Base-by-base conservation (phyloP, 768 basidiomycete species). In the Termitomyces bulborhizus region DNA sequence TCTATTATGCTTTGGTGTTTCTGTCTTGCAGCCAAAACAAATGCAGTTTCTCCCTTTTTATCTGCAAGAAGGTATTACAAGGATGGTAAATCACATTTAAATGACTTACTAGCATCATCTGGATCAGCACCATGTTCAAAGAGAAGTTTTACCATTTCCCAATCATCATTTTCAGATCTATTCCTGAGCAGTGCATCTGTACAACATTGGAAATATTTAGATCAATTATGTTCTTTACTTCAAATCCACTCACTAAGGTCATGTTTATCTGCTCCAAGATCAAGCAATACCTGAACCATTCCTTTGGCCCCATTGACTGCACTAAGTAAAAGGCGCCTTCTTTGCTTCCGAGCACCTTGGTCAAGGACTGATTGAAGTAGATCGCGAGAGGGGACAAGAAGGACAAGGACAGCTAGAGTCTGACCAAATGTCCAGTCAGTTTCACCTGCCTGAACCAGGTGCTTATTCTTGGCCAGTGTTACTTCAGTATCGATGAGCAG, bases 401-500 rank as follows among this genome's bases (percentile, higher is more conserved):
- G 56, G 3, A 57, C 29, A 11, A 57, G 46, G 4, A 57, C n/a
- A 26, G 56, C 56, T 26, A 57, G 51, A 29, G 50, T 57, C 29
- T 57, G 56, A n/a, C 56, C 56, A 54, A 57, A 57, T 47, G 57
- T 54, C 57, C 57, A 57, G 6, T 29, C 26, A 16, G 21, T 24
- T 18, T 57, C 57, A 13, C 39, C 57, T 16, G 27, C 12, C 1
- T 1, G 45, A 12, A 54, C 36, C 6, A 46, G 3, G 11, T 44
- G 31, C 8, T 4, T 26, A n/a, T 54, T 54, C 37, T 16, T 54
- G 11, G n/a, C 36, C 16, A 54, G 21, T 8, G 44, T 46, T 1
- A 54, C 44, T 37, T 54, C 53, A 21, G 45, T 54, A 27, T 54
- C 45, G 16, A 54, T 29, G 1, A 54, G 53, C 0, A 46, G 6